Base-by-base conservation (phyloP, 2,329 filamentous ascomycete species). In the Fusarium denticulatum region DNA sequence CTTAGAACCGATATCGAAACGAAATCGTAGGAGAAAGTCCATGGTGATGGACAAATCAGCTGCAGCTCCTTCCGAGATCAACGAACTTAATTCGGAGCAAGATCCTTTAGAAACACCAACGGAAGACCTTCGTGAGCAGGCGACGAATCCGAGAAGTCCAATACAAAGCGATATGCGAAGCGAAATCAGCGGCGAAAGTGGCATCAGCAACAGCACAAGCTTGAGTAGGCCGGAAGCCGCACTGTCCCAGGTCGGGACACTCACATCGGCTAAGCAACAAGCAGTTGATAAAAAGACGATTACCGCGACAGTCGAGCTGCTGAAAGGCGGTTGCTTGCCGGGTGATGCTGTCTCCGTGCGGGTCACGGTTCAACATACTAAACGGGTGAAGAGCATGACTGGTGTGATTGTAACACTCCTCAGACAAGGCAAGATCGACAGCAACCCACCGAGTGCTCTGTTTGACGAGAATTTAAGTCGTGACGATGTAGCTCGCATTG, bases 381-480 rank as follows among this genome's bases (percentile, higher is more conserved):
- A 97, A 81, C 89, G 91, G 65, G 90, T 98, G 78, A 94, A 96
- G 84, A 98, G 95, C 80, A 88, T 97, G 83, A 93, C 96, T 76
- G 96, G 96, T 13, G 93, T 98, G 53, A 96, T 98, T 69, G 90
- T 97, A 50, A 98, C 96, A 4, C 85, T 99, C 14, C 98, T 97
- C 80, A 91, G 96, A 49, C 94, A 97, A 81, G 95, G 95, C 30
- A 91, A 94, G 67, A 96, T 98, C 50, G 96, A 99, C 80, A 93
- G 95, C 78, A 85, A 89, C 12, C 90, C 90, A 9, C 85, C 87
- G 10, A 78, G 85, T 18, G 85, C 85, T 11, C 79, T 88, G 13
- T 89, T 90, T 68, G 81, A 83, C 58, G 81, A 83, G 53, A 82
- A 83, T 22, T 84, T 90, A 46, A 88, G 89, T 2, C 89, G 90